Evolutionary conservation across 805 yeast genomes (phyloP).

Genomic region (Candida germanica): DNA sequence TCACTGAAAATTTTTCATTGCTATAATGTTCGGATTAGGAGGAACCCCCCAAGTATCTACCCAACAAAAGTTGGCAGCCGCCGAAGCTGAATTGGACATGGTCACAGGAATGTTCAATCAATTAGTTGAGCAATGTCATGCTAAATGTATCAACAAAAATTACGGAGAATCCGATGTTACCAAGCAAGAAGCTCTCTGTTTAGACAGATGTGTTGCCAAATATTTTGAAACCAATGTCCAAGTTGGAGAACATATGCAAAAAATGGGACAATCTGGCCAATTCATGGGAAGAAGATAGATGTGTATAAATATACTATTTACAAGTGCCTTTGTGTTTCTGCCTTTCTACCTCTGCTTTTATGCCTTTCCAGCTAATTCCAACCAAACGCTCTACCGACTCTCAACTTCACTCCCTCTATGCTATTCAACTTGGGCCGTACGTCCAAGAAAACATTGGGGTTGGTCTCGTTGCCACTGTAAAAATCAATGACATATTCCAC

Average conservation of each 20-base stretch:
- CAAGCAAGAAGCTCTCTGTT: slow-evolving; percentile 80
- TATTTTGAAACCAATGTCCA: slow-evolving; percentile 92
- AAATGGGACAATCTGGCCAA: slow-evolving; percentile 44
- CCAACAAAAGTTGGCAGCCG: slow-evolving; percentile 79
- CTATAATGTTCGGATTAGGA: slow-evolving; percentile 70
- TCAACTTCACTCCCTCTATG: slow-evolving; percentile 73
- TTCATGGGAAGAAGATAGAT: slow-evolving; percentile 35
- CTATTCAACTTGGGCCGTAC: slow-evolving; percentile 89
- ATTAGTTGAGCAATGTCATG: slow-evolving; percentile 83
- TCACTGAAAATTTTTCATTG: slow-evolving; percentile 10
- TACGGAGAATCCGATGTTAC: slow-evolving; percentile 72
- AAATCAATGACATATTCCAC: slow-evolving; percentile 93
- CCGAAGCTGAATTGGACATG: slow-evolving; percentile 95
- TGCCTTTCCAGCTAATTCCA: slow-evolving; percentile 3
- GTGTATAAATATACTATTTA: slow-evolving; percentile 9
- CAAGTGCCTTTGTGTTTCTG: no score
- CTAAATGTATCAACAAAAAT: slow-evolving; percentile 68
- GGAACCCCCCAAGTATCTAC: slow-evolving; percentile 72
- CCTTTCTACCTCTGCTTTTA: no score
- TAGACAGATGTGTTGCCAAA: slow-evolving; percentile 94
- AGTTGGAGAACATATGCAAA: slow-evolving; percentile 75
- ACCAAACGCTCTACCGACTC: slow-evolving; percentile 54
- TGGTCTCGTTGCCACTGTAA: slow-evolving; percentile 51
- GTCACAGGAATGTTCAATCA: slow-evolving; percentile 97
- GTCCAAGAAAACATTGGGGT: slow-evolving; percentile 70